phyloP scores from a whole-genome alignment of 805 yeast species.

The Candida broadrunensis region DNA sequence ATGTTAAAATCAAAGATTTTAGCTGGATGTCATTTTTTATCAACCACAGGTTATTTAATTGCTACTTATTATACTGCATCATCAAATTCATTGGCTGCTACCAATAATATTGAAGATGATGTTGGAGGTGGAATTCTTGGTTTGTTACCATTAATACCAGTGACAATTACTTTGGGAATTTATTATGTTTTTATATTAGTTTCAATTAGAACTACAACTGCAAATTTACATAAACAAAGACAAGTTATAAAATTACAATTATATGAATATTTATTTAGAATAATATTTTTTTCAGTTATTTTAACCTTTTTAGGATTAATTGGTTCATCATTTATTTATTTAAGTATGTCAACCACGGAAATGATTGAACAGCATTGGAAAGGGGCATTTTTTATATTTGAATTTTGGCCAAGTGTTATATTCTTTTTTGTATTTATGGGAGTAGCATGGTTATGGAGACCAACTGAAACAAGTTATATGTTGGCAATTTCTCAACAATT shows the following conservation, averaged over 20 bases:
- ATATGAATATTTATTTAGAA: constrained; percentile 74
- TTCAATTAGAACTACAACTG: constrained; percentile 72
- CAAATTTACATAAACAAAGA: constrained; percentile 73
- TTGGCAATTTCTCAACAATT: constrained; percentile 92
- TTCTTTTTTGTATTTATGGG: constrained; percentile 82
- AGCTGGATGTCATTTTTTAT: constrained; percentile 36
- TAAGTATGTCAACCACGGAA: constrained; percentile 72
- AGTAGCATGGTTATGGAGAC: constrained; percentile 93
- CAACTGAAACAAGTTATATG: constrained; percentile 92
- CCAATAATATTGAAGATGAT: constrained; percentile 45
- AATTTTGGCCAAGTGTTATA: constrained; percentile 93
- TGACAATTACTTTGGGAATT: constrained; percentile 61
- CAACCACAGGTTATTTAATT: constrained; percentile 32
- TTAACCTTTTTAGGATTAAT: constrained; percentile 69
- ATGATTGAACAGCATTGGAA: constrained; percentile 90
- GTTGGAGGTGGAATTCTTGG: constrained; percentile 45
- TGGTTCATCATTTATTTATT: constrained; percentile 63
- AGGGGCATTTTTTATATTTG: constrained; percentile 79
- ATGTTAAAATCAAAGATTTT: constrained; percentile 61
- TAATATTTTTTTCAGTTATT: constrained; percentile 70
- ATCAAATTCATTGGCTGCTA: constrained; percentile 15
- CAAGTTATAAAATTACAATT: constrained; percentile 87
- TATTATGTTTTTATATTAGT: constrained; percentile 75
- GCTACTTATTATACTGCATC: constrained; percentile 30
- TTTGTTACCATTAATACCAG: constrained; percentile 66